phyloP scores from a whole-genome alignment of 257 asterid genomes.

The Paraleonurus japonicus region DNA sequence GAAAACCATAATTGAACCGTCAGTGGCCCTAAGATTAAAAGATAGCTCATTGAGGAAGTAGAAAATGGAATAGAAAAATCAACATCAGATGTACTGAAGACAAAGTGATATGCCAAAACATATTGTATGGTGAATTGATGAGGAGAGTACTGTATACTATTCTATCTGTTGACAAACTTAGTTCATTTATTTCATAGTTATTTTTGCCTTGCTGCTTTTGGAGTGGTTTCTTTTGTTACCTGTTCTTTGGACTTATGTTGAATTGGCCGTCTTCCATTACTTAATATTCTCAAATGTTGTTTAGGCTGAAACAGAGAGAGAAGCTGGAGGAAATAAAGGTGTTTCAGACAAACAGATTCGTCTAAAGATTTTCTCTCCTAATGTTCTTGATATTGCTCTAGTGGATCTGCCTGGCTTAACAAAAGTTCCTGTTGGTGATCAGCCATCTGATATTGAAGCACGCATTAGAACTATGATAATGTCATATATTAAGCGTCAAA shows the following conservation, averaged over 20 bases:
- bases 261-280: constrained; percentile 2
- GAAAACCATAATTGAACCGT: not conserved
- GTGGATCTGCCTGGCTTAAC: constrained; percentile 99
- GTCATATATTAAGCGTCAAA: constrained; percentile 83
- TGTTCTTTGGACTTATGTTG: not conserved
- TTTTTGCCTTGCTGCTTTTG: not conserved
- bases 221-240: not conserved
- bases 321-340: constrained; percentile 86
- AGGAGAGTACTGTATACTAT: not conserved
- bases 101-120: not conserved
- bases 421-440: constrained; percentile 97
- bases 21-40: not conserved
- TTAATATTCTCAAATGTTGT: constrained; percentile 27
- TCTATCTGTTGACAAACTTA: not conserved
- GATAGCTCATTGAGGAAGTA: not conserved
- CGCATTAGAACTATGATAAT: constrained; percentile 98
- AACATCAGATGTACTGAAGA: not conserved
- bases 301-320: constrained; percentile 92
- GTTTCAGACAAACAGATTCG: constrained; percentile 95
- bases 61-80: not conserved
- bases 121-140: not conserved
- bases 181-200: not conserved
- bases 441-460: constrained; percentile 95
- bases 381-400: constrained; percentile 93
- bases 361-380: constrained; percentile 86